phyloP scores from a whole-genome alignment of 768 basidiomycete genomes.

The Termitomyces sp. region DNA sequence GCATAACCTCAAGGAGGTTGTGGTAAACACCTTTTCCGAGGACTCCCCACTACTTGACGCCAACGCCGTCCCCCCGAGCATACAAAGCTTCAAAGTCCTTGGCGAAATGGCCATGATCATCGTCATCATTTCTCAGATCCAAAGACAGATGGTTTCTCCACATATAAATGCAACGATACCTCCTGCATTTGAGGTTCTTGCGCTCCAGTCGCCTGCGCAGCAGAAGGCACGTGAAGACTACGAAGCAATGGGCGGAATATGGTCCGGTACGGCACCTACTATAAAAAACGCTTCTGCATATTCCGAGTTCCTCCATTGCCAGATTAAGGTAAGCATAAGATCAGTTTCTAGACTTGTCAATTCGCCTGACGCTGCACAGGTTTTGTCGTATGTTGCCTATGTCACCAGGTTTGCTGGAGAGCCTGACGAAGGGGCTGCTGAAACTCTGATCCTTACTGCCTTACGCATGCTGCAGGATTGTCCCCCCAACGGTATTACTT shows the following conservation, averaged over 20 bases:
- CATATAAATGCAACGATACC: constrained; percentile 66
- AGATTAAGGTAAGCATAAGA: constrained; percentile 71
- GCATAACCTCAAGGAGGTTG: constrained; percentile 64
- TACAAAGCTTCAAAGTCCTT: constrained; percentile 88
- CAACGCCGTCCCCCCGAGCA: constrained; percentile 58
- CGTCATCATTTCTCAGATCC: constrained; percentile 84
- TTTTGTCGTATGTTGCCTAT: constrained; percentile 89
- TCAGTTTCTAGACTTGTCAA: not conserved
- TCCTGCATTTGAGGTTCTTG: constrained; percentile 75
- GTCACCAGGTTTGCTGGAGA: constrained; percentile 61
- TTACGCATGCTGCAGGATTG: constrained; percentile 92
- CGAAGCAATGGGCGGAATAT: constrained; percentile 77
- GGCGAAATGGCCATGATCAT: constrained; percentile 92
- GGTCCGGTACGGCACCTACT: constrained; percentile 75
- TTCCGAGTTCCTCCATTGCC: constrained; percentile 78
- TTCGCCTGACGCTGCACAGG: constrained; percentile 35
- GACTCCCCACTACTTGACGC: constrained; percentile 50
- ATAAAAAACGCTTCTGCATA: constrained; percentile 73
- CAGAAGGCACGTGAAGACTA: constrained; percentile 67
- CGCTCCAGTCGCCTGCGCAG: constrained; percentile 78
- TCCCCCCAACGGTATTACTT: constrained; percentile 74
- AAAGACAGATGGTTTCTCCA: constrained; percentile 57
- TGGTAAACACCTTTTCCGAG: constrained; percentile 70
- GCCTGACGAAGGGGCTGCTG: constrained; percentile 69
- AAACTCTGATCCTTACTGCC: constrained; percentile 72